Conservation (phyloP, 257 asterid species). For the Nicotiana noctiflora region DNA sequence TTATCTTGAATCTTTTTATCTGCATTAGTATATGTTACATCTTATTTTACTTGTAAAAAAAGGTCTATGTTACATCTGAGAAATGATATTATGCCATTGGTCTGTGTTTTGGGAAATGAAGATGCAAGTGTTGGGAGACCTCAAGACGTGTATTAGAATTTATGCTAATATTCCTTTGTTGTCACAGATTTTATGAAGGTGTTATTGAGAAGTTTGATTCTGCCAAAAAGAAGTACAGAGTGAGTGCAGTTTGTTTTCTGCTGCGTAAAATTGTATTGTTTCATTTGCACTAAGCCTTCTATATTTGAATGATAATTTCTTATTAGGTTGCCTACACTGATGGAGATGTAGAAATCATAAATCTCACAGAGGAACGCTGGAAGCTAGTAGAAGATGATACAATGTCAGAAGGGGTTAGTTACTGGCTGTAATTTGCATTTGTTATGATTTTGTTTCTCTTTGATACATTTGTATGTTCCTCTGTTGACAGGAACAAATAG, state of each 20-base stretch:
- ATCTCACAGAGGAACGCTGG: slow-evolving; percentile 61
- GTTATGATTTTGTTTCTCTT: slow-evolving; percentile 13
- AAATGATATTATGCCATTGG: background rate
- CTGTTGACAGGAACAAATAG: slow-evolving; percentile 47
- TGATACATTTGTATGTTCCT: background rate
- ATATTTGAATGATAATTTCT: slow-evolving; percentile 1
- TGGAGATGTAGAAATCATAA: slow-evolving; percentile 70
- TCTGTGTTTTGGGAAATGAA: background rate
- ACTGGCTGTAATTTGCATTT: slow-evolving; percentile 8
- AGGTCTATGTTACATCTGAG: background rate
- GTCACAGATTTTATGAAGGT: slow-evolving; percentile 81
- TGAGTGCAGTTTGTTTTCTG: slow-evolving; percentile 31
- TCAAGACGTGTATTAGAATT: background rate
- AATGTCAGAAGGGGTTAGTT: slow-evolving; percentile 46
- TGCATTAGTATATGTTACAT: background rate
- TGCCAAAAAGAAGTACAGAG: slow-evolving; percentile 73
- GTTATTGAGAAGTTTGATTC: slow-evolving; percentile 55
- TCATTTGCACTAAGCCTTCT: slow-evolving; percentile 2
- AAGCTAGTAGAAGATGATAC: slow-evolving; percentile 37
- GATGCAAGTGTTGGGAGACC: background rate
- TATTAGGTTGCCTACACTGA: slow-evolving; percentile 62
- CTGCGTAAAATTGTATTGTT: slow-evolving; percentile 11
- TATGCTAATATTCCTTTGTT: slow-evolving; percentile 14
- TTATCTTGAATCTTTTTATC: background rate
- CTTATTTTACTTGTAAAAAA: too few relatives aligned